Base-by-base conservation (phyloP, 2,329 filamentous ascomycete species). In the Xylaria sp. region DNA sequence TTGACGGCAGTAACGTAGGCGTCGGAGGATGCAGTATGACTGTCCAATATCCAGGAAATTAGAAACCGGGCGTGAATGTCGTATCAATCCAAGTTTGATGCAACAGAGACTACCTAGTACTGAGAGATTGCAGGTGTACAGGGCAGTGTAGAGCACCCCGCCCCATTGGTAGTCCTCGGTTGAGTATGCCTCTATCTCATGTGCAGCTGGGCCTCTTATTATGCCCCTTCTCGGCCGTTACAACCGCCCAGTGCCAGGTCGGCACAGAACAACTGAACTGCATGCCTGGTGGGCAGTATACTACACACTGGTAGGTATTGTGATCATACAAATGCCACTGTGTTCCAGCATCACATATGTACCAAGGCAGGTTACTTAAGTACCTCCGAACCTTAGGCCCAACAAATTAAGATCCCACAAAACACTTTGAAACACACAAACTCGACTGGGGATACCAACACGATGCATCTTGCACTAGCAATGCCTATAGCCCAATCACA, bases 401-500 rank as follows among this genome's bases (percentile, higher is more conserved):
- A 58, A 58, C 55, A 37, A 58, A 48, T 46, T 48, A 15, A 44
- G 18, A 48, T 46, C n/a, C 23, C 15, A 58, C 18, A 28, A 15
- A 5, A 3, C 23, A 23, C 31, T 34, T 18, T 46, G 56, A 58
- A 58, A 58, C 56, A 46, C 13, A 2, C 34, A 10, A 37, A 6
- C 7, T 37, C 7, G 5, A 15, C 7, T 46, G 18, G 39, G 13
- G 15, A 46, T 46, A 18, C 41, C 41, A 46, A 15, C 15, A 46
- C 2, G 6, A 3, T 46, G 41, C 41, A 46, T 4, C 44, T 48
- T 48, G 3, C 44, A 48, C 44, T 48, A 10, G 20, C 44, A 48
- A 48, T 50, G 15, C 15, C 41, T n/a, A 46, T 46, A 15, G 18
- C 15, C 41, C 20, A 50, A 15, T 13, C 31, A 20, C 34, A 37